A percentile compares a stretch with the other conserved stretches of the same genome.
Evolutionary conservation across 768 basidiomycete genomes (phyloP).

Genomic region (Russula lepida): DNA sequence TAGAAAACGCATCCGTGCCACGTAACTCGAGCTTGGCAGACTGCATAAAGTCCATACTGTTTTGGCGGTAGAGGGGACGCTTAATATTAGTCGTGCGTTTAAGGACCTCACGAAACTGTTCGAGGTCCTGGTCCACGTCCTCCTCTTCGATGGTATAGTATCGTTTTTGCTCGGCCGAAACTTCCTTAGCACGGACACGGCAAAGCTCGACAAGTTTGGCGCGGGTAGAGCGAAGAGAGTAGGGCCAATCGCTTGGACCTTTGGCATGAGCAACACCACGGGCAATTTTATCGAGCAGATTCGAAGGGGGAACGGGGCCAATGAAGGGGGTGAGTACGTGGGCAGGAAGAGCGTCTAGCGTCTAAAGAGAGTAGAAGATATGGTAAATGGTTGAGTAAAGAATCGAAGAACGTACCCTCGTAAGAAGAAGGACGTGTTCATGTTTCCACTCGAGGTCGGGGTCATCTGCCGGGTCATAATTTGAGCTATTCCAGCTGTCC

Average conservation of each 20-base stretch:
- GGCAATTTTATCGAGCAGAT: constrained; percentile 81
- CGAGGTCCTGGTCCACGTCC: constrained; percentile 25
- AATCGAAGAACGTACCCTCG: constrained; percentile 41
- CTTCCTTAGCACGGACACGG: constrained; percentile 53
- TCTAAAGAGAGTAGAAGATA: constrained; percentile 35
- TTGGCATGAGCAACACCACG: constrained; percentile 68
- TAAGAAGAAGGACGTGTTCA: constrained; percentile 60
- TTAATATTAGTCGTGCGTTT: constrained; percentile 41
- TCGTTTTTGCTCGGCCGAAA: constrained; percentile 28
- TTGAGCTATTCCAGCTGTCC: constrained; percentile 82
- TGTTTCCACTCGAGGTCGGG: constrained; percentile 64
- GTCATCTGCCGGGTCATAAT: constrained; percentile 53
- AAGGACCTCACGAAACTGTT: constrained; percentile 32
- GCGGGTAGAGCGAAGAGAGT: constrained; percentile 74
- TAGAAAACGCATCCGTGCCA: constrained; percentile 48
- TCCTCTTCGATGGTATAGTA: constrained; percentile 43
- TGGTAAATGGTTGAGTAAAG: constrained; percentile 13
- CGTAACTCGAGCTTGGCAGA: constrained; percentile 38
- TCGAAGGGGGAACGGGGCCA: constrained; percentile 74
- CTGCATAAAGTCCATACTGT: constrained; percentile 82
- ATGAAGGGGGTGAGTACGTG: constrained; percentile 85
- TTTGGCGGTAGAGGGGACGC: constrained; percentile 67
- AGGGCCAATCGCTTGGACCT: constrained; percentile 72
- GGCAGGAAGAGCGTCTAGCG: constrained; percentile 72
- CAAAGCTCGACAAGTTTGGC: constrained; percentile 74